Conservation (phyloP, 768 basidiomycete genomes). For the Dioszegia crocea region DNA sequence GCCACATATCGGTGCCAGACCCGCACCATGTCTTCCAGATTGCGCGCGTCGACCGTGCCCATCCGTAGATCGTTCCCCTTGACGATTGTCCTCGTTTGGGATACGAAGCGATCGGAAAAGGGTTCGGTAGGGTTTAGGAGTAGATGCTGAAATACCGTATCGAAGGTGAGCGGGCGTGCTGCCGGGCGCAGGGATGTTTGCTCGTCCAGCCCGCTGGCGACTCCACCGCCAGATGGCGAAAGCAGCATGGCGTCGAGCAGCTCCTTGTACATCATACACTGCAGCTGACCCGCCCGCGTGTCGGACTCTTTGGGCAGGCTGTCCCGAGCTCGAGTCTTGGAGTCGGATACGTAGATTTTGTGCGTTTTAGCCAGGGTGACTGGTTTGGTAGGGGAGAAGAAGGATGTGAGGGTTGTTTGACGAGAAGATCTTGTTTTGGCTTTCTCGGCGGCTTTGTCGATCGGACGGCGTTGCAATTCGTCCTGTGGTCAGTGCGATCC, state of each 20-base stretch:
- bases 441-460: constrained; percentile 10
- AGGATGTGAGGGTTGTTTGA: constrained; percentile 29
- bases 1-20: constrained; percentile 40
- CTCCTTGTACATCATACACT: constrained; percentile 52
- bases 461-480: constrained; percentile 44
- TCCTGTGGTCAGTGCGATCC: constrained; percentile 34
- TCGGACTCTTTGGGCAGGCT: constrained; percentile 46
- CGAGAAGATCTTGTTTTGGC: constrained; percentile 9
- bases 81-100: constrained; percentile 37
- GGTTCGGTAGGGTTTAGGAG: constrained; percentile 20
- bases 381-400: constrained; percentile 27
- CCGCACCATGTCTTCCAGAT: constrained; percentile 27
- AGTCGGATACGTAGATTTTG: constrained; percentile 48
- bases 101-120: constrained; percentile 43
- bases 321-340: constrained; percentile 47
- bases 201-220: background rate
- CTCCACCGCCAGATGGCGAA: background rate
- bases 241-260: constrained; percentile 44
- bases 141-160: constrained; percentile 35
- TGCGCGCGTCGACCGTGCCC: constrained; percentile 17
- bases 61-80: constrained; percentile 37
- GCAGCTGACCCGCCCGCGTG: constrained; percentile 44
- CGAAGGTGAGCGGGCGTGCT: constrained; percentile 26
- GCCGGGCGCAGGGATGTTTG: constrained; percentile 19
- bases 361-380: constrained; percentile 24